These are phyloP conservation scores for Aspergillus coremiiformis DNA, from an alignment of 495 filamentous ascomycete species.

Conservation along the genomic window DNA sequence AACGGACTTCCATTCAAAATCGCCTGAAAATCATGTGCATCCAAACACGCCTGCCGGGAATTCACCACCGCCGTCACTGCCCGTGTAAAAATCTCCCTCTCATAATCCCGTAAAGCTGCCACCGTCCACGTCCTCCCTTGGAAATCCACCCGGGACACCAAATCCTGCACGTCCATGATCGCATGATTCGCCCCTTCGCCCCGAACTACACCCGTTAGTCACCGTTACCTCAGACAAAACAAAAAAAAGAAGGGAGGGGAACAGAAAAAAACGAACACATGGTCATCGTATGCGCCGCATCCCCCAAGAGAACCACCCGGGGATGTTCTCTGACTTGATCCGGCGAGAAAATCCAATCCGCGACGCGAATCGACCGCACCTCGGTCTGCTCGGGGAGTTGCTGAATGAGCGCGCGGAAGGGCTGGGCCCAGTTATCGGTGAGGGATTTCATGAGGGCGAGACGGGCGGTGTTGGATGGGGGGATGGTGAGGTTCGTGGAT, in stretches of 20 bases:
- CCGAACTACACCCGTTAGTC: constrained; percentile 34
- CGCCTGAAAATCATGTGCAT: constrained; percentile 49
- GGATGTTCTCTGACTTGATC: constrained; percentile 24
- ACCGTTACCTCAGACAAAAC: no score
- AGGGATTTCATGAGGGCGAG: constrained; percentile 46
- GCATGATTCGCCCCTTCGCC: constrained; percentile 57
- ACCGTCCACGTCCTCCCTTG: no score
- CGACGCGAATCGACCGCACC: constrained; percentile 43
- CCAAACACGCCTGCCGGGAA: constrained; percentile 53
- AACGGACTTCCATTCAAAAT: not conserved
- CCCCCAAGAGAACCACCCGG: constrained; percentile 41
- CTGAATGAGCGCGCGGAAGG: constrained; percentile 43
- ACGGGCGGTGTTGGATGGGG: constrained; percentile 31
- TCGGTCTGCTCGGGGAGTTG: constrained; percentile 40
- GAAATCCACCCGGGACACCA: constrained; percentile 26
- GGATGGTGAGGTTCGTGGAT: constrained; percentile 32
- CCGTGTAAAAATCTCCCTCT: constrained; percentile 44
- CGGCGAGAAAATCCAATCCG: constrained; percentile 46
- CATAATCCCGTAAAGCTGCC: no score
- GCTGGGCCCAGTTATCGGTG: constrained; percentile 47
- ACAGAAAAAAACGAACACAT: constrained; percentile 39
- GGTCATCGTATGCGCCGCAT: constrained; percentile 51
- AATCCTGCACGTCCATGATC: constrained; percentile 42
- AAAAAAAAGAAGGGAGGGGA: not conserved
- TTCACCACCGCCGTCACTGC: constrained; percentile 45